Percentiles rank a stretch among this genome's conserved stretches.
phyloP scores from a whole-genome alignment of 345 rosid genomes.

The Arabidopsis suecica region DNA sequence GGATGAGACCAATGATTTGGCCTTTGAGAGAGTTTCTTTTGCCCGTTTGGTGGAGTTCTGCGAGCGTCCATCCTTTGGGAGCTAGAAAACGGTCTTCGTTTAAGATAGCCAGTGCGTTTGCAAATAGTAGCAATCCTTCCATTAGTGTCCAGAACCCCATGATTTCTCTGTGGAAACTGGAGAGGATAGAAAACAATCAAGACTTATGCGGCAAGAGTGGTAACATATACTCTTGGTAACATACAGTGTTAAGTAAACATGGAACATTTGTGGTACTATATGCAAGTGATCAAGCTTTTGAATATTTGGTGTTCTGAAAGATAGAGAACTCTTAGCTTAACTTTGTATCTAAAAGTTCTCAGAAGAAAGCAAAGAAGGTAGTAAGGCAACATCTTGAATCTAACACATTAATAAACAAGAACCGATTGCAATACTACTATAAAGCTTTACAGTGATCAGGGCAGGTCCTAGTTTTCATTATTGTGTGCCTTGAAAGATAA shows the following conservation, averaged over 20 bases:
- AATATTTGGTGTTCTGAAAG: neutral
- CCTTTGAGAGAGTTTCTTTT: constrained; percentile 50
- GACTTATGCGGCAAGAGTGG: neutral
- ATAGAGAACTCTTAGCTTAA: neutral
- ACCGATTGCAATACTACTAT: neutral
- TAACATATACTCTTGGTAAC: neutral
- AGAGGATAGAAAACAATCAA: neutral
- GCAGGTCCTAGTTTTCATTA: neutral
- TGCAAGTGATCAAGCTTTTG: neutral
- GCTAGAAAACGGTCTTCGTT: constrained; percentile 65
- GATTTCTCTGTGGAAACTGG: constrained; percentile 12
- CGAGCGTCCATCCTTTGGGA: constrained; percentile 62
- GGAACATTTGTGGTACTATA: neutral
- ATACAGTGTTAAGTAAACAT: neutral
- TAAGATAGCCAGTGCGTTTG: constrained; percentile 61
- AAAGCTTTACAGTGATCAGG: neutral
- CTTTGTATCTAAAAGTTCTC: neutral
- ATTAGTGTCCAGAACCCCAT: constrained; percentile 63
- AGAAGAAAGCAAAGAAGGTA: constrained; percentile 5
- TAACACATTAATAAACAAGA: constrained; percentile 13
- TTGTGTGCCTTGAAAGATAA: neutral
- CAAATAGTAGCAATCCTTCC: constrained; percentile 57
- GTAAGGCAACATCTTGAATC: neutral
- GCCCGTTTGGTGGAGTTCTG: constrained; percentile 50
- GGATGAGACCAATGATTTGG: constrained; percentile 49